Evolutionary conservation across 805 yeast species (phyloP), one percentile per base, ranked within the genome.

Genomic region (Spencermartinsiella europaea): DNA sequence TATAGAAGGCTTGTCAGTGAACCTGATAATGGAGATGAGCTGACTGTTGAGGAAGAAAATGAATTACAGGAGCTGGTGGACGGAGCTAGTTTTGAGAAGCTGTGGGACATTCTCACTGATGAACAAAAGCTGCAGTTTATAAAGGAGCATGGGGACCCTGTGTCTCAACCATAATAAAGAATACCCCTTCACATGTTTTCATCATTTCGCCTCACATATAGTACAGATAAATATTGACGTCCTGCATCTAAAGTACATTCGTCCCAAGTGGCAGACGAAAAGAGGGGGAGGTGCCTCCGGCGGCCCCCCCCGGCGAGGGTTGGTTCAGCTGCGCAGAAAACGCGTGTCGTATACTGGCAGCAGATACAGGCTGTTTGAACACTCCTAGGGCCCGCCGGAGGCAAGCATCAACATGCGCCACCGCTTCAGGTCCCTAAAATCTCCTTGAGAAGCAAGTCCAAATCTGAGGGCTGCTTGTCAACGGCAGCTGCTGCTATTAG

Each of bases 31-130:
- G 50, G 31, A 20, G 47, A 37, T 12, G 54, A 45, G 17, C 37
- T 45, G 38, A 40, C 45, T 1, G 12, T 17, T 15, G 53, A 41
- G 21, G 50, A 46, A 21, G 44, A 40, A 16, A 33, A 37, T 7
- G 53, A 51, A 28, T 33, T 54, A 37, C 46, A 47, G n/a, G 37
- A 35, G 20, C 25, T 49, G 19, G 41, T 54, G 14, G 57, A 51
- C 3, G 27, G 40, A 16, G 48, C 50, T 8, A 20, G 48, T 4
- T 42, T 25, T 12, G 54, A 54, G 8, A 38, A 53, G 25, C 39
- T 54, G 22, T 45, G 52, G 52, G 38, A 48, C 27, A 16, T 53
- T 42, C 38, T 54, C 25, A 40, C 47, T n/a, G 38, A 34, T 3
- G 54, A 51, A 14, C 47, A 55, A 16, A 41, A 40, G 22, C 36